Evolutionary conservation across 345 rosid species (phyloP), one percentile per base, ranked within the genome.

Genomic region (Eucalyptus erythrocorys): DNA sequence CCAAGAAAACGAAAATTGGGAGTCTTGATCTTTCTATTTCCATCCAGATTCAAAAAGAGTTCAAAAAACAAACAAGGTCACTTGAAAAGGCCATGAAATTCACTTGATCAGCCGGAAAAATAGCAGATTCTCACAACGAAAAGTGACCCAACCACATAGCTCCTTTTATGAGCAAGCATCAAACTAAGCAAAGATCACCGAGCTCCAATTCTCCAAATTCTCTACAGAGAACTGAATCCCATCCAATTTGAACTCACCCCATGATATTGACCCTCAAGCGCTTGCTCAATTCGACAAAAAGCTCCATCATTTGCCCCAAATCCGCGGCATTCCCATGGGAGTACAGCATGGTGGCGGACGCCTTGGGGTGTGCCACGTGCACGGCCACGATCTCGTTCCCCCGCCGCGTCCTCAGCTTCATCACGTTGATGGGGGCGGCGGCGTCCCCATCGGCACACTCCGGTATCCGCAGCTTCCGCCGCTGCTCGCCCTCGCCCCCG

Each of bases 241-340:
- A 11, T 55, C 32, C 48, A 76, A 57, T 14, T 84, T 68, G 30
- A 82, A 90, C n/a, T 53, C 94, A 98, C 99, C 99, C 99, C 97
- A 98, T 92, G 79, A 98, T 95, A 91, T 97, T 96, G 88, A 97
- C 92, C 55, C 96, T 95, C 87, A 98, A 97, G 61, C 97, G 99
- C 90, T 93, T 94, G 89, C 96, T 93, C 79, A 98, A 93, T 91
- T 97, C 98, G 53, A 95, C 94, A 85, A 98, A 98, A 45, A 98
- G 98, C 92, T 98, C 99, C 89, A 93, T 94, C 98, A 98, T 95
- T 88, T 98, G 99, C 1, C 99, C 99, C 89, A 98, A 92, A 91
- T 98, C 99, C 76, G 99, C 99, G 5, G 99, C 99, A 94, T 98
- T 98, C 48, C 99, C 99, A 87, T 98, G 99, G 48, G 99, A 98